Evolutionary conservation across 805 yeast species (phyloP).

Genomic region (Lipomyces anomalus): DNA sequence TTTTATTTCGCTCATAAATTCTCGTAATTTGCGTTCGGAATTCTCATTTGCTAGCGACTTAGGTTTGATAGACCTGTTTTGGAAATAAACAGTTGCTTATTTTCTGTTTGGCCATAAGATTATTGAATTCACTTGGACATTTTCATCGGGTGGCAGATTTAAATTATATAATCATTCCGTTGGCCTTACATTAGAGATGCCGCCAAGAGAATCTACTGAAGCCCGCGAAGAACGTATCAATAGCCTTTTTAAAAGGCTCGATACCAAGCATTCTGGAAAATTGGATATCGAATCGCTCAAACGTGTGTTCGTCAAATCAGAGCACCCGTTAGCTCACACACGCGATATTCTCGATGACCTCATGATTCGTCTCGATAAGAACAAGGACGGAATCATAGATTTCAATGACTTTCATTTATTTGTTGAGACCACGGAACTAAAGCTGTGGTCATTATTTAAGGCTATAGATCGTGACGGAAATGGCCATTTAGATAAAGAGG

Average conservation of each 20-base stretch:
- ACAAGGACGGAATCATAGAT: slow-evolving; percentile 20
- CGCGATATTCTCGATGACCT: slow-evolving; percentile 14
- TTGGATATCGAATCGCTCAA: slow-evolving; percentile 37
- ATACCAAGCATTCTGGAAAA: slow-evolving; percentile 36
- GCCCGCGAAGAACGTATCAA: slow-evolving; percentile 35
- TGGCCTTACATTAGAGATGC: too few relatives aligned
- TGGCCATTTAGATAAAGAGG: slow-evolving; percentile 46
- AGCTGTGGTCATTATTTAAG: slow-evolving; percentile 25
- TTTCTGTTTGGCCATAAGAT: too few relatives aligned
- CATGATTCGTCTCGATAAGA: slow-evolving; percentile 11
- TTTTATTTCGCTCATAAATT: too few relatives aligned
- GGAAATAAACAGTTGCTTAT: too few relatives aligned
- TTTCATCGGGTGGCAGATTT: too few relatives aligned
- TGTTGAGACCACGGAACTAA: slow-evolving; percentile 25
- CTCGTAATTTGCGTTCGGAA: too few relatives aligned
- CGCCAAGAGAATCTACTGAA: slow-evolving; percentile 2
- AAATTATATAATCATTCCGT: too few relatives aligned
- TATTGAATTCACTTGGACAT: too few relatives aligned
- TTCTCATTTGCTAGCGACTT: too few relatives aligned
- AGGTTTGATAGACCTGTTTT: too few relatives aligned
- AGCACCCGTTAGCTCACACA: slow-evolving; percentile 38
- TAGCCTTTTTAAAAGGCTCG: slow-evolving; percentile 42
- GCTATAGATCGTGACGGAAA: slow-evolving; percentile 27
- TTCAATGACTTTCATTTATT: slow-evolving; percentile 26
- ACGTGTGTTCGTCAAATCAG: slow-evolving; percentile 39